Evolutionary conservation across 2,329 filamentous ascomycete species (phyloP).

Genomic region (Paraphoma sp.): DNA sequence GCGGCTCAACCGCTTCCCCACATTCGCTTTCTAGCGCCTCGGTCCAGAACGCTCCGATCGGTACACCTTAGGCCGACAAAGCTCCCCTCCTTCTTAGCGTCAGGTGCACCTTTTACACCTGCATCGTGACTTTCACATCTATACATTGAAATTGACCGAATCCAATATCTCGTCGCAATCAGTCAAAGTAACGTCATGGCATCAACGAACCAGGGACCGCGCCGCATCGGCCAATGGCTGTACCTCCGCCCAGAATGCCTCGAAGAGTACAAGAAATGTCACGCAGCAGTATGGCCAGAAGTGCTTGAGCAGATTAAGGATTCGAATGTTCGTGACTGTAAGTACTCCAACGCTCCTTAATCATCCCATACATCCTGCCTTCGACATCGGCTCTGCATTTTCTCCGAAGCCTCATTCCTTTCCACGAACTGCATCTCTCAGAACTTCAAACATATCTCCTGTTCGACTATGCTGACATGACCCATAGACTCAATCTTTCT

Average conservation of each 20-base stretch:
- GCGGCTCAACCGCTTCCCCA: neutral
- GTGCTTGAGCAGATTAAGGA: constrained; percentile 77
- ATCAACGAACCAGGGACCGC: constrained; percentile 34
- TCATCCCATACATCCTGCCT: neutral
- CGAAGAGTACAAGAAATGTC: constrained; percentile 74
- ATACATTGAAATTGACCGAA: neutral
- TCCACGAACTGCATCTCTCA: too few relatives aligned
- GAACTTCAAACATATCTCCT: too few relatives aligned
- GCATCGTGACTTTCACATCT: neutral
- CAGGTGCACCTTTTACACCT: neutral
- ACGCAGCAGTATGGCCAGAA: constrained; percentile 78
- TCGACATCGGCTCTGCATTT: too few relatives aligned
- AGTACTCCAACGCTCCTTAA: neutral
- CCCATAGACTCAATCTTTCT: constrained; percentile 71
- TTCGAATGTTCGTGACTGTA: constrained; percentile 74
- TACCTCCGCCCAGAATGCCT: constrained; percentile 72
- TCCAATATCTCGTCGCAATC: neutral
- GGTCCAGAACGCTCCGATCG: neutral
- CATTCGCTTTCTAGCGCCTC: neutral
- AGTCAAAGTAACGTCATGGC: constrained; percentile 7
- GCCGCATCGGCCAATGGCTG: constrained; percentile 74
- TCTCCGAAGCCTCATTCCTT: too few relatives aligned
- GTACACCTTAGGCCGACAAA: neutral
- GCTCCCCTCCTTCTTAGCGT: constrained; percentile 3
- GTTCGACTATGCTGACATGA: neutral